phyloP scores from a whole-genome alignment of 495 filamentous ascomycete genomes.

The Penicillium canescens region DNA sequence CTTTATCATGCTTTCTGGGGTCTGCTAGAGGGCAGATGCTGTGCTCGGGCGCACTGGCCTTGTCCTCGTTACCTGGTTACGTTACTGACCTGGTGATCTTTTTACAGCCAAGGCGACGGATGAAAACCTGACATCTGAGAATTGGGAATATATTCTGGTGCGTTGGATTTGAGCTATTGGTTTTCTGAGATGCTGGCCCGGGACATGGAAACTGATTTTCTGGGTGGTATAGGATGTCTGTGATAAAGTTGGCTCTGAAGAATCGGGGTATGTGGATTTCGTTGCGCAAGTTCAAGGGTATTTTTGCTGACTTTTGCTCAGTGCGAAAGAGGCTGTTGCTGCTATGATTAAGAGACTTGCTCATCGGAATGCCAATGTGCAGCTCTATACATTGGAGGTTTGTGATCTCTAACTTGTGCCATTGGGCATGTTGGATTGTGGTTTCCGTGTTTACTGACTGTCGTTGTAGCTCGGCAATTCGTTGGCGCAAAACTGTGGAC shows the following conservation, averaged over 20 bases:
- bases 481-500: constrained; percentile 91
- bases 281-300: neutral
- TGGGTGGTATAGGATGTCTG: constrained; percentile 71
- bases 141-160: constrained; percentile 96
- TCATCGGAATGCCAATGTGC: constrained; percentile 98
- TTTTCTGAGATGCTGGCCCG: neutral
- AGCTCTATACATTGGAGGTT: constrained; percentile 96
- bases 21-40: neutral
- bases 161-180: constrained; percentile 11
- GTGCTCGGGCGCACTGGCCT: neutral
- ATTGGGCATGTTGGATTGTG: neutral
- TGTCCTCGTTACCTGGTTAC: neutral
- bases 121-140: constrained; percentile 96
- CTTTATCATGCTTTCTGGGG: constrained; percentile 7
- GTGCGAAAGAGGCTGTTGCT: constrained; percentile 89
- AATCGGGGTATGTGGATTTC: constrained; percentile 57
- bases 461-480: constrained; percentile 74
- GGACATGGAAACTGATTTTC: constrained; percentile 1
- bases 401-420: constrained; percentile 10
- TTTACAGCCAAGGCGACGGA: constrained; percentile 93
- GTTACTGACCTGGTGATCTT: constrained; percentile 23
- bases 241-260: constrained; percentile 75
- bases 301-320: constrained; percentile 26
- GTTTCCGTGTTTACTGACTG: neutral
- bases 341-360: constrained; percentile 94